Evolutionary conservation across 345 rosid species (phyloP), one percentile per base, ranked within the genome.

Genomic region (Salix purpurea): DNA sequence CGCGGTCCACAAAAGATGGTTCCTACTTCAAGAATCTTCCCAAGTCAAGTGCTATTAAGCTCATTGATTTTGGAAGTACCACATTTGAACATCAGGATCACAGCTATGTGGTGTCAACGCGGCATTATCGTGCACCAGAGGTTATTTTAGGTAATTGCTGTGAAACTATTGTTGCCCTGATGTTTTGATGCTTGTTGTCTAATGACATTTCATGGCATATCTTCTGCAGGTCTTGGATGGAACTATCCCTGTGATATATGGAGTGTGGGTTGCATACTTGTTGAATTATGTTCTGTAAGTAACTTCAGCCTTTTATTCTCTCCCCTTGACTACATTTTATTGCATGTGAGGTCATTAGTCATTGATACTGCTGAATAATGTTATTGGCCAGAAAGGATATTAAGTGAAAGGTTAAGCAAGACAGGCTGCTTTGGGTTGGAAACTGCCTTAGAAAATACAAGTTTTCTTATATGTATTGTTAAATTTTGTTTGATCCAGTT

Each of bases 31-130:
- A 90, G 87, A 91, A 88, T 84, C 81, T 91, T 6, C 97, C 97
- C 34, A 91, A 90, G 79, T 93, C 97, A 39, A 91, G 93, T 84
- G 90, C 94, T 36, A 92, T 92, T 79, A 92, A 92, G 86, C 89
- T 92, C 75, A 92, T 92, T 85, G 93, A 92, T 88, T 92, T 92
- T 71, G 94, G 97, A 75, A 92, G 97, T 74, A 92, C 94, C 74
- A 88, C 93, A 46, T 86, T 85, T 86, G 93, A 92, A 79, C 91
- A 88, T 76, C 94, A 90, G 81, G 94, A 90, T 86, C 97, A 92
- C 82, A 88, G 82, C 77, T 89, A 89, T 79, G 88, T 92, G 6
- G 97, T 92, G 68, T 92, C 94, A 83, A 92, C 97, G 13, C 82
- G 93, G 52, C 97, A 92, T 85, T 92, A 92, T 77, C 91, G 94